Conservation (phyloP, 1,284 basidiomycete genomes). For the Rhodofomes roseus region DNA sequence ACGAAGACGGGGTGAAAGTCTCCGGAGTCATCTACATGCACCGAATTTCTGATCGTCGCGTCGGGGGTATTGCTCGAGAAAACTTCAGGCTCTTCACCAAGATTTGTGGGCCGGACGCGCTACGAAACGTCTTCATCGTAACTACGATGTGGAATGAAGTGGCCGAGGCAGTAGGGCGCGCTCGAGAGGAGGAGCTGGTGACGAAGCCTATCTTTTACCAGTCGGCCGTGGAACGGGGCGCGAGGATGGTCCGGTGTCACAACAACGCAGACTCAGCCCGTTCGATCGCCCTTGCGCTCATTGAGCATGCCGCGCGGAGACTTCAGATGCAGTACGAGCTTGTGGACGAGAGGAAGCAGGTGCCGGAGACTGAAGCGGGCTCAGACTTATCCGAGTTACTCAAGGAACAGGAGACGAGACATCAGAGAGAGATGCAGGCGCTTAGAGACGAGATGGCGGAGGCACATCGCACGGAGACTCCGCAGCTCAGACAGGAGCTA, state of each 20-base stretch:
- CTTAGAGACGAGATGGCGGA: no score
- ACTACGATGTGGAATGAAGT: constrained; percentile 25
- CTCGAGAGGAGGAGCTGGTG: constrained; percentile 15
- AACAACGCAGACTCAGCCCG: constrained; percentile 10
- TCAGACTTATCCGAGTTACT: not conserved
- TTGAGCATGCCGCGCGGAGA: not conserved
- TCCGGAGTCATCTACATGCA: constrained; percentile 53
- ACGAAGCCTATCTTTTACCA: constrained; percentile 16
- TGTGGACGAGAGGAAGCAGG: constrained; percentile 4
- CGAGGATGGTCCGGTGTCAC: constrained; percentile 16
- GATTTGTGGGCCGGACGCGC: constrained; percentile 44
- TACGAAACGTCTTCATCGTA: constrained; percentile 27
- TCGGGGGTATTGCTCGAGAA: constrained; percentile 46
- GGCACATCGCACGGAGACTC: no score
- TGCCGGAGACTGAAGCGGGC: constrained; percentile 8
- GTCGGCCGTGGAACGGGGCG: constrained; percentile 18
- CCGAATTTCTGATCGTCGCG: constrained; percentile 48
- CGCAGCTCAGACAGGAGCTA: no score
- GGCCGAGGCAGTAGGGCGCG: constrained; percentile 5
- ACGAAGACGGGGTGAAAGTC: constrained; percentile 35
- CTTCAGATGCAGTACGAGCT: constrained; percentile 16
- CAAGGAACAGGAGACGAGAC: constrained; percentile 6
- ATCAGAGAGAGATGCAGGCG: constrained; percentile 1
- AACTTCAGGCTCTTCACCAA: constrained; percentile 48
- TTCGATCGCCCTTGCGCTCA: constrained; percentile 4